Evolutionary conservation across 2,329 filamentous ascomycete genomes (phyloP).

Genomic region (Fusarium sp.): DNA sequence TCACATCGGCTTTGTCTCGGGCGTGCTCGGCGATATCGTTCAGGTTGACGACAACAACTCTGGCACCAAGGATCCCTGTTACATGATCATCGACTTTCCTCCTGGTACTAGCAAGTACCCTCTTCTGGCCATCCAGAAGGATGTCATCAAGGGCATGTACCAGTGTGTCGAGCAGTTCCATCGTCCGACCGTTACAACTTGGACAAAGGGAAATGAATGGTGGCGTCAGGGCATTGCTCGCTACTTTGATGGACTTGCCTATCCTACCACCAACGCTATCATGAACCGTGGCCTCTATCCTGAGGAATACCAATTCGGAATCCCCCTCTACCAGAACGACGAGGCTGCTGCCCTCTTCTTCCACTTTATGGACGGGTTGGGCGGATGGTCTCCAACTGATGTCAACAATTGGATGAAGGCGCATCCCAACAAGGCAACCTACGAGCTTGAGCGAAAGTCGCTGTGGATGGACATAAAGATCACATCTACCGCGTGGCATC

Average conservation of each 20-base stretch:
- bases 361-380: conserved; percentile 21
- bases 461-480: conserved; percentile 20
- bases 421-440: conserved; percentile 25
- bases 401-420: conserved; percentile 28
- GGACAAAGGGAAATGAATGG: conserved; percentile 26
- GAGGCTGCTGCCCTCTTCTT: conserved; percentile 22
- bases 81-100: conserved; percentile 22
- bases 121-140: conserved; percentile 17
- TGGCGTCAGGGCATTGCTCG: conserved; percentile 16
- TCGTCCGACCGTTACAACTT: conserved; percentile 8
- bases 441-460: conserved; percentile 17
- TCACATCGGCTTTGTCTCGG: conserved; percentile 26
- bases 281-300: conserved; percentile 12
- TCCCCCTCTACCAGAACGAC: conserved; percentile 14
- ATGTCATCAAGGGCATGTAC: conserved; percentile 25
- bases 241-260: conserved; percentile 23
- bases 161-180: conserved; percentile 27
- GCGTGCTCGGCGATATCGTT: conserved; percentile 19
- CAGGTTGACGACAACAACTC: conserved; percentile 24
- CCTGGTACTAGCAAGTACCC: conserved; percentile 6
- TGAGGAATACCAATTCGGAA: conserved; percentile 10
- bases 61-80: conserved; percentile 16
- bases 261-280: neutral
- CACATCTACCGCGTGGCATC: conserved; percentile 14
- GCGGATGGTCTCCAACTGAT: conserved; percentile 15